phyloP scores from a whole-genome alignment of 345 rosid species.

The Bretschneidera sinensis region DNA sequence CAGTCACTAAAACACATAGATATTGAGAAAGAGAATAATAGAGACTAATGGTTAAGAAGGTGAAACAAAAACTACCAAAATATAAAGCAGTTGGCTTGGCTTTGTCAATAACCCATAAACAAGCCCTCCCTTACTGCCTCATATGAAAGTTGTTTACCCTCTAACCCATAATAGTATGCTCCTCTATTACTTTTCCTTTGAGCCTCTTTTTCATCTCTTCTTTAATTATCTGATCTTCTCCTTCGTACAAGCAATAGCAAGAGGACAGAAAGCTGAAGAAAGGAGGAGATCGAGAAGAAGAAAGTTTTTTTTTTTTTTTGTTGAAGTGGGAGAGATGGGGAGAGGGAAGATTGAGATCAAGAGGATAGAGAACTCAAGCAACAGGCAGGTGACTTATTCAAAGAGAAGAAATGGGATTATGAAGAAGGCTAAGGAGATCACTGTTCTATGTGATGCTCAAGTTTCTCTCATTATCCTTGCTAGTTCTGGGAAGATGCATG shows the following conservation, averaged over 20 bases:
- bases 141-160: constrained; percentile 45
- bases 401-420: constrained; percentile 72
- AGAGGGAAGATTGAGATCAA: constrained; percentile 82
- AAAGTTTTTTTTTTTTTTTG: background rate
- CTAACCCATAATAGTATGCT: constrained; percentile 42
- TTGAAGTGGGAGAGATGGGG: constrained; percentile 59
- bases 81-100: constrained; percentile 30
- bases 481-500: constrained; percentile 61
- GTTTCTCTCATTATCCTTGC: constrained; percentile 69
- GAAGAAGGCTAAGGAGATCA: constrained; percentile 76
- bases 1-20: background rate
- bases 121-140: constrained; percentile 42
- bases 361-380: constrained; percentile 71
- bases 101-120: constrained; percentile 39
- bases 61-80: constrained; percentile 21
- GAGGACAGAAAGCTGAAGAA: constrained; percentile 8
- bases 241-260: constrained; percentile 13
- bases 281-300: constrained; percentile 2
- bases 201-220: constrained; percentile 13
- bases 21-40: background rate
- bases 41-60: constrained; percentile 37
- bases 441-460: constrained; percentile 70
- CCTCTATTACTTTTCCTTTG: constrained; percentile 18
- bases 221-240: too few relatives aligned
- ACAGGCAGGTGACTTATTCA: constrained; percentile 72